Conservation (phyloP, 257 asterid species). For the Voacanga thouarsii region DNA sequence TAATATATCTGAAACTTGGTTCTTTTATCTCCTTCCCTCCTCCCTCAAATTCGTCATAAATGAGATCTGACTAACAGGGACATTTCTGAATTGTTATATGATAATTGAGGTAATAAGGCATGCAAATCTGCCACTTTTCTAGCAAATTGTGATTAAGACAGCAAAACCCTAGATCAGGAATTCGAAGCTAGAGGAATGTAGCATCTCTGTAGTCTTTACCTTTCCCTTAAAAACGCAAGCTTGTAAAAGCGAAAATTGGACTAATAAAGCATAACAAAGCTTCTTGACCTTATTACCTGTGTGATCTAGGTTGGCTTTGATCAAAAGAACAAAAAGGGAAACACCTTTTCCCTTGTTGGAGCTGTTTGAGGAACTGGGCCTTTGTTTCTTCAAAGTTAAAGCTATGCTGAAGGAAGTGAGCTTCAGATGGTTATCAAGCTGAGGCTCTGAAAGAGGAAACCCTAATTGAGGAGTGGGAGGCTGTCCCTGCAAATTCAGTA, state of each 20-base stretch:
- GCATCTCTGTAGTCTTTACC: conserved; percentile 20
- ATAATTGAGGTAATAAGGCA: background rate
- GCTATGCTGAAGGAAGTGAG: conserved; percentile 8
- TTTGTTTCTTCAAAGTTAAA: conserved; percentile 24
- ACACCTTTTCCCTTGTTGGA: conserved; percentile 22
- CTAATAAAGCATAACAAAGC: conserved; percentile 7
- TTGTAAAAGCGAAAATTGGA: conserved; percentile 10
- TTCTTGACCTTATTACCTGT: conserved; percentile 16
- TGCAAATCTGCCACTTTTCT: conserved; percentile 7
- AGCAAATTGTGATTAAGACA: conserved; percentile 8
- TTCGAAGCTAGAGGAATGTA: conserved; percentile 7
- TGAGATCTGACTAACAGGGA: conserved; percentile 19
- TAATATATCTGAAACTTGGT: background rate
- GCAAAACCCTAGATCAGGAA: conserved; percentile 29
- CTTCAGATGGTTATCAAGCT: conserved; percentile 11
- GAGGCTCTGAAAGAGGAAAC: conserved; percentile 22
- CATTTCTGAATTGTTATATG: background rate
- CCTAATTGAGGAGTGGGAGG: conserved; percentile 33
- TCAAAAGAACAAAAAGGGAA: conserved; percentile 21
- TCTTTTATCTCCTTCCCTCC: background rate
- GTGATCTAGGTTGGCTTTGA: conserved; percentile 17
- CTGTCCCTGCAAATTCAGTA: conserved; percentile 31
- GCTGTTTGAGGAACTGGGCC: conserved; percentile 13
- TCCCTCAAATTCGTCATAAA: background rate
- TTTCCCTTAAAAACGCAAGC: conserved; percentile 17